A percentile compares a stretch with the other conserved stretches of the same genome.
These are phyloP conservation scores for Physcia stellaris DNA, from an alignment of 495 filamentous ascomycete species.

Conservation along the genomic window DNA sequence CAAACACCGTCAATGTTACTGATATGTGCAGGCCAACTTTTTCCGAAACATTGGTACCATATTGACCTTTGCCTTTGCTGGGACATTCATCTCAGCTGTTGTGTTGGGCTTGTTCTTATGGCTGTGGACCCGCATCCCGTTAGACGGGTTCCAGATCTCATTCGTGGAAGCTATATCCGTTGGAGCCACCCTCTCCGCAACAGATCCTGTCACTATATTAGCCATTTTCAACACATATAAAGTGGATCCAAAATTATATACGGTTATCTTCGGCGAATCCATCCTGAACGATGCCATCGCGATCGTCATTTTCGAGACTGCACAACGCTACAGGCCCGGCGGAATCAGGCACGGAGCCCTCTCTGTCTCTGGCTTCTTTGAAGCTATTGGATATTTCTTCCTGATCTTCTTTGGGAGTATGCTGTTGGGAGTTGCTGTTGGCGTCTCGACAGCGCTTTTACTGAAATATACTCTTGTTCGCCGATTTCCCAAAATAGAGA, in stretches of 20 bases:
- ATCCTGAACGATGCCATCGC: constrained; percentile 97
- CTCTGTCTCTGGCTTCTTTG: constrained; percentile 64
- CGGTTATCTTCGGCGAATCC: constrained; percentile 94
- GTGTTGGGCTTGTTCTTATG: constrained; percentile 79
- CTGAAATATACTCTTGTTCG: constrained; percentile 89
- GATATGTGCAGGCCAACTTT: constrained; percentile 61
- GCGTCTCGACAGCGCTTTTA: constrained; percentile 70
- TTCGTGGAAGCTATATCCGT: constrained; percentile 94
- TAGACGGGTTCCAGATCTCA: constrained; percentile 70
- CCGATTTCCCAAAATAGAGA: constrained; percentile 91
- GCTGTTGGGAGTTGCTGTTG: constrained; percentile 73
- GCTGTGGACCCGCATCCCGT: constrained; percentile 73
- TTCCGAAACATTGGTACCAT: constrained; percentile 97
- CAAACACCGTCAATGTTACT: not conserved
- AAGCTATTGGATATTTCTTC: constrained; percentile 89
- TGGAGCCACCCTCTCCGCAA: constrained; percentile 89
- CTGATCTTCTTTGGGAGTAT: constrained; percentile 91
- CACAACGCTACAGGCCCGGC: constrained; percentile 67
- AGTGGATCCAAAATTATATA: constrained; percentile 96
- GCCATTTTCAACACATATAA: constrained; percentile 99
- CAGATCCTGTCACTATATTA: constrained; percentile 91
- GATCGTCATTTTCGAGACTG: constrained; percentile 96
- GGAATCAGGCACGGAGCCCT: constrained; percentile 44
- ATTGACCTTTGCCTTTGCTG: constrained; percentile 94
- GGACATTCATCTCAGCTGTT: constrained; percentile 92